Evolutionary conservation across 306 rosid species (phyloP), one percentile per base, ranked within the genome.

Genomic region (Fragaria iinumae): DNA sequence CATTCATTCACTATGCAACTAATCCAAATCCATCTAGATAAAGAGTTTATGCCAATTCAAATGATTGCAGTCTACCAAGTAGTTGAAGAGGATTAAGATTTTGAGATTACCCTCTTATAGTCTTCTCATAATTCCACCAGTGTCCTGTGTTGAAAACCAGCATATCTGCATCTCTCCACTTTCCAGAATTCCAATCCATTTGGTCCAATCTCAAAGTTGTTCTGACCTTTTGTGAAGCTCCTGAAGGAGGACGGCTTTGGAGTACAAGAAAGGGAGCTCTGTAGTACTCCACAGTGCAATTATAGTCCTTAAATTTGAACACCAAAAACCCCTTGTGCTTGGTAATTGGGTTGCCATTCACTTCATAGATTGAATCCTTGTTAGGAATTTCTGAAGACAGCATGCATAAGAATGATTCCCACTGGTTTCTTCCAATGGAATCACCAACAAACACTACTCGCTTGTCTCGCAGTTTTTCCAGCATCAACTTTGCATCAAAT

Each of bases 401-500:
- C 96, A 93, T 74, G 89, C 98, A 93, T 11, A 93, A 83, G 56
- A 93, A 88, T 14, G 97, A 93, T 52, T 93, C 97, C 98, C 98
- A 93, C 79, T 91, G 97, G 81, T 93, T 93, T 81, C 98, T 85
- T 55, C 98, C 98, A 12, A 93, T 91, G 36, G 98, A 93, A 78
- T 91, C 98, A 20, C 98, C 98, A n/a, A 79, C 92, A 47, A 93
- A 93, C 48, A 87, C 97, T 23, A 91, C 39, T 38, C 96, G 80
- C 74, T 91, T 93, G 87, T 86, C 83, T 39, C 87, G 76, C 74
- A 91, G 73, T 56, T 86, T 91, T 76, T 88, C 97, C 86, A 93
- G 60, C 96, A 91, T 89, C 84, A 82, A 36, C 44, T 76, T 87
- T 25, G 97, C 97, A 79, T 91, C 83, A 80, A 91, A 93, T 82